Conservation (phyloP, 768 basidiomycete species). For the Suillus tomentosus region DNA sequence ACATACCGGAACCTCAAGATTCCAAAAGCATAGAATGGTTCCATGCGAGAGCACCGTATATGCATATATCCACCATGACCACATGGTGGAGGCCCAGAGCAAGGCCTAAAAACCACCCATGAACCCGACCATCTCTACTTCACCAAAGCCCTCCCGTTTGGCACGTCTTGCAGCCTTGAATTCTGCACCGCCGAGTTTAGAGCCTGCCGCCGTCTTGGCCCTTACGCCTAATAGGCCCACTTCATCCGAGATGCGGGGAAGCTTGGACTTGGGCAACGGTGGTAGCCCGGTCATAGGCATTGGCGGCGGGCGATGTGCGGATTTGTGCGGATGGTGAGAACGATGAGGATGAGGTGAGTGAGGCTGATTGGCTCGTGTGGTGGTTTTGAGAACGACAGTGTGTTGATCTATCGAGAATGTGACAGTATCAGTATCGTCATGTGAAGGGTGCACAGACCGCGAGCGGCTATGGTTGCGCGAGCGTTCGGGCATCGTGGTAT, state of each 20-base stretch:
- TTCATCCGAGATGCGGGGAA: conserved; percentile 17
- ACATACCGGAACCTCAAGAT: background rate
- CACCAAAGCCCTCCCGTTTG: conserved; percentile 28
- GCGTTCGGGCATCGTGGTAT: conserved; percentile 1
- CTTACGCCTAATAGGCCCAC: conserved; percentile 26
- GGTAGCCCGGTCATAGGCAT: conserved; percentile 21
- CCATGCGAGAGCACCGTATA: background rate
- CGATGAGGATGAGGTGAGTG: conserved; percentile 13
- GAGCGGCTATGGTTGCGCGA: conserved; percentile 12
- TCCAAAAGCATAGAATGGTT: background rate
- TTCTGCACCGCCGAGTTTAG: conserved; percentile 29
- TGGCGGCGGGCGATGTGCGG: conserved; percentile 30
- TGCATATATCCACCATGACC: background rate
- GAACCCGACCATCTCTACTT: conserved; percentile 36
- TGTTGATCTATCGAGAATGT: conserved; percentile 32
- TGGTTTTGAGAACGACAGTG: conserved; percentile 20
- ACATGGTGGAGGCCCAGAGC: background rate
- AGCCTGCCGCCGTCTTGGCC: conserved; percentile 24
- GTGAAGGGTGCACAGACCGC: conserved; percentile 10
- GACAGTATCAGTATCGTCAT: conserved; percentile 26
- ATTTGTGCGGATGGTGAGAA: conserved; percentile 19
- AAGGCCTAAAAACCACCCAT: conserved; percentile 11
- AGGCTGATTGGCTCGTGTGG: conserved; percentile 21
- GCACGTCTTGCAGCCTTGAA: conserved; percentile 32
- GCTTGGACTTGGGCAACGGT: conserved; percentile 26